These are phyloP conservation scores for Pholiota adiposa DNA, from an alignment of 1,284 basidiomycete genomes.

Conservation along the genomic window DNA sequence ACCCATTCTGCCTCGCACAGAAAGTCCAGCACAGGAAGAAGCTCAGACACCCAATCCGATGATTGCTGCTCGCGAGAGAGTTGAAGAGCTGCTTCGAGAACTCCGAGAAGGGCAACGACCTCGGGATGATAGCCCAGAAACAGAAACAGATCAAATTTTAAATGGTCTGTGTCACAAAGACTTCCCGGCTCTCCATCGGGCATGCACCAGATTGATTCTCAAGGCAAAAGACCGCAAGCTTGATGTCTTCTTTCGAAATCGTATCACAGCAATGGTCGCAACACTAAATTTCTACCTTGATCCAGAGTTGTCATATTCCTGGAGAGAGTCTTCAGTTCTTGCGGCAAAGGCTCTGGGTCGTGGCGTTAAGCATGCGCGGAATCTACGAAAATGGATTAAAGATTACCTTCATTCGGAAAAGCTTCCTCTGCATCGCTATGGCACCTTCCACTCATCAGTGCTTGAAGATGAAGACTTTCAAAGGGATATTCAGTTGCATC, in stretches of 20 bases:
- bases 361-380: constrained; percentile 24
- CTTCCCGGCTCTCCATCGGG: constrained; percentile 14
- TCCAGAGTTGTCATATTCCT: constrained; percentile 28
- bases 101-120: constrained; percentile 5
- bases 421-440: constrained; percentile 26
- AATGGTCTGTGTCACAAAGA: constrained; percentile 16
- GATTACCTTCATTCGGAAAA: constrained; percentile 20
- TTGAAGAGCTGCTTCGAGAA: constrained; percentile 6
- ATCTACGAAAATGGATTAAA: constrained; percentile 25
- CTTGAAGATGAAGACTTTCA: constrained; percentile 31
- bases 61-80: background rate
- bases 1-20: background rate
- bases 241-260: constrained; percentile 24
- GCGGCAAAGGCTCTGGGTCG: constrained; percentile 22
- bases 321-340: constrained; percentile 30
- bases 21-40: too few species aligned
- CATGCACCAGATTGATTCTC: constrained; percentile 6
- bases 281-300: constrained; percentile 36
- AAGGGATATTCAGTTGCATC: constrained; percentile 22
- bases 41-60: background rate
- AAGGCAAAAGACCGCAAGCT: constrained; percentile 23
- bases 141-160: constrained; percentile 5
- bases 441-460: constrained; percentile 21
- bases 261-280: constrained; percentile 33
- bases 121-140: constrained; percentile 16